Conservation (phyloP, 140 eudicot species). For the Bidens hawaiensis region DNA sequence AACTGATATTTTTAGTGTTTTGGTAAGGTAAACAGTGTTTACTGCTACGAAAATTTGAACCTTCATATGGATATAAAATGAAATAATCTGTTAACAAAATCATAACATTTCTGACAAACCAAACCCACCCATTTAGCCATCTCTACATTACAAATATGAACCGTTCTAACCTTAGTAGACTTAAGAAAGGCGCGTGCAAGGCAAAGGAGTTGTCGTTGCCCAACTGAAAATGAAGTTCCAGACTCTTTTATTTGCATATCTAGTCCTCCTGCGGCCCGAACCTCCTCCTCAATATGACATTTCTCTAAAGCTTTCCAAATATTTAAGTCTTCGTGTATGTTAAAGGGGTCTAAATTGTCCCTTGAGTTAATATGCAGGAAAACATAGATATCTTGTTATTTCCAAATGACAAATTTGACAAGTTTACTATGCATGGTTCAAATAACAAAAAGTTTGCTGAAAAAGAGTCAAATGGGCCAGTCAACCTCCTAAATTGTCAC, state of each 20-base stretch:
- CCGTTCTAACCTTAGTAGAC: slow-evolving; percentile 58
- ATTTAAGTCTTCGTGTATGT: slow-evolving; percentile 40
- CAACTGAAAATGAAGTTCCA: slow-evolving; percentile 79
- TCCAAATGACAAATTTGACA: neutral
- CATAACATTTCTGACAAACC: neutral
- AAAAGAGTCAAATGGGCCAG: neutral
- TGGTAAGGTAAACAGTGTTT: neutral
- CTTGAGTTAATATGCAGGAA: slow-evolving; percentile 32
- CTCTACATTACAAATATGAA: neutral
- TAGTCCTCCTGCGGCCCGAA: slow-evolving; percentile 76
- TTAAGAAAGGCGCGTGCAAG: slow-evolving; percentile 94
- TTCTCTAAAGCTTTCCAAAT: slow-evolving; percentile 75
- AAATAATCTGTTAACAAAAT: neutral
- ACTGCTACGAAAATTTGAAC: neutral
- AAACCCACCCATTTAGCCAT: neutral
- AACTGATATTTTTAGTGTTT: neutral
- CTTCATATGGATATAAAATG: neutral
- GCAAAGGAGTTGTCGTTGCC: slow-evolving; percentile 98
- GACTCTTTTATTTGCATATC: slow-evolving; percentile 65
- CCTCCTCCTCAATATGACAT: slow-evolving; percentile 78
- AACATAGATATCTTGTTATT: neutral
- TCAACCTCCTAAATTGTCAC: neutral
- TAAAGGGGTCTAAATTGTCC: slow-evolving; percentile 80
- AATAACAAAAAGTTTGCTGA: neutral
- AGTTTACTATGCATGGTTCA: neutral